Evolutionary conservation across 768 basidiomycete species (phyloP), one percentile per base, ranked within the genome.

Genomic region (Obba rivulosa): DNA sequence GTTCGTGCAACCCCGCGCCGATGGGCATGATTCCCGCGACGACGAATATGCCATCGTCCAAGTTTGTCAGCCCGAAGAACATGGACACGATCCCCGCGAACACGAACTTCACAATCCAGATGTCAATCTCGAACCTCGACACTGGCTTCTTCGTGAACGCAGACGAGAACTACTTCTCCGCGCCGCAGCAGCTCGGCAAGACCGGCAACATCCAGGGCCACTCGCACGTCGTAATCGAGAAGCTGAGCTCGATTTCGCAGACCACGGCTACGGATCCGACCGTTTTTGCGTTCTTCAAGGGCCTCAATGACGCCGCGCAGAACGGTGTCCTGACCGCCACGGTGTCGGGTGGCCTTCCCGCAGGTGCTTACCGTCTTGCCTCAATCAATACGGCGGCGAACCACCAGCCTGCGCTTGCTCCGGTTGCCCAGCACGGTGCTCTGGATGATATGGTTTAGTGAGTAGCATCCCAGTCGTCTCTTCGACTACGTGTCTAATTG

Each of bases 81-180:
- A 69, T 69, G 52, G 65, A 64, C 25, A 66, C 68, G 43, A 25
- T 81, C 21, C 54, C 69, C 17, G 67, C 73, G 24, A 72, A 79
- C 61, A 57, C 59, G 18, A 64, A 73, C 7, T 85, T 88, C 63
- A 74, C 74, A 46, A 69, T 87, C 50, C 49, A 60, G 35, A 62
- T 87, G 62, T 70, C 69, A 3, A 67, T 81, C 57, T 54, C 49
- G 43, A 63, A 71, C 51, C 47, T 80, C 28, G 55, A 69, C 37
- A 75, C 78, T 18, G 85, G 85, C 25, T 70, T 68, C 59, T 86
- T 85, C 59, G 75, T 73, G 35, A 83, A 82, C 57, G 67, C 79
- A 8, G 46, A 69, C 23, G 34, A 52, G 21, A 83, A 75, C 58
- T 84, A 77, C 66, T 72, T 75, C 48, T 62, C 72, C 24, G 73